Conservation (phyloP, 345 rosid species). For the Syzygium aqueum region DNA sequence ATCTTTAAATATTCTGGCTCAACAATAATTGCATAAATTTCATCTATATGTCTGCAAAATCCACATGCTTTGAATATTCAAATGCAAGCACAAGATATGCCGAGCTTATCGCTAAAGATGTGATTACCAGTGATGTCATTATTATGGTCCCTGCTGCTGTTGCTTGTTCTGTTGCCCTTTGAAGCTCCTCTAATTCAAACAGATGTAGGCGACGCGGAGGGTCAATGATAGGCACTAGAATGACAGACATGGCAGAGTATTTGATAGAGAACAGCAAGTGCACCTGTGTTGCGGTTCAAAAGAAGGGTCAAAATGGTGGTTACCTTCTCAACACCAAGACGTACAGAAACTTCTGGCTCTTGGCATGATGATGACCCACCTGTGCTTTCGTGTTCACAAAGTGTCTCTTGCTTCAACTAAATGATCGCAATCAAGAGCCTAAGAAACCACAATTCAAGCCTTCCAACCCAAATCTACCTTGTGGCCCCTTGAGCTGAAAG, state of each 20-base stretch:
- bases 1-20: not conserved
- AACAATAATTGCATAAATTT: not conserved
- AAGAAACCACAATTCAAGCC: not conserved
- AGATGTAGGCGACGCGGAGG: slow-evolving; percentile 42
- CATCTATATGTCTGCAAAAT: not conserved
- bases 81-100: not conserved
- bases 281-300: slow-evolving; percentile 76
- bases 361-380: slow-evolving; percentile 23
- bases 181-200: not conserved
- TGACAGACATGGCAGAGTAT: slow-evolving; percentile 64
- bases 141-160: not conserved
- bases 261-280: slow-evolving; percentile 76
- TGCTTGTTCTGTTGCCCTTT: not conserved
- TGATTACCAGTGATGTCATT: not conserved
- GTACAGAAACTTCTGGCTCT: slow-evolving; percentile 81
- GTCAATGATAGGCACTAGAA: slow-evolving; percentile 33
- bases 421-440: not conserved
- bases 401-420: not conserved
- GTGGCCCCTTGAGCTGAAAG: not conserved
- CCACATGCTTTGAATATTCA: not conserved
- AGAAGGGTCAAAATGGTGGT: slow-evolving; percentile 77
- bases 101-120: not conserved
- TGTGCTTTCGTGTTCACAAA: not conserved
- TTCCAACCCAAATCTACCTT: not conserved
- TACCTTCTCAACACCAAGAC: slow-evolving; percentile 84